These are phyloP conservation scores for Firmiana major DNA, from an alignment of 345 rosid genomes.

Conservation along the genomic window DNA sequence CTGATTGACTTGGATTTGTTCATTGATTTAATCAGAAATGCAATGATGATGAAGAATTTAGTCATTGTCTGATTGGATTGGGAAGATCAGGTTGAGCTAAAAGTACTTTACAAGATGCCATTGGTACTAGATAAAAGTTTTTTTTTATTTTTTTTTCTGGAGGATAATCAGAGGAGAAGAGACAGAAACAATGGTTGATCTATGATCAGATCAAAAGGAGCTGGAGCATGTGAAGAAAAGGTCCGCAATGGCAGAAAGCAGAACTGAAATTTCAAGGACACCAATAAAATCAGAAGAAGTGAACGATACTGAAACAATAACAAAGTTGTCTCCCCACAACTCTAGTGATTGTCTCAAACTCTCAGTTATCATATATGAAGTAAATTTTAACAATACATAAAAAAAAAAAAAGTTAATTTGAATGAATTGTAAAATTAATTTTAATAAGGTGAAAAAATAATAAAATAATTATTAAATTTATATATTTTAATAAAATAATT, in stretches of 20 bases:
- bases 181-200: not conserved
- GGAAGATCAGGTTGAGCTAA: not conserved
- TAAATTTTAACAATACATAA: no score
- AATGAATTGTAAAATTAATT: no score
- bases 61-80: not conserved
- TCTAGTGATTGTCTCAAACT: not conserved
- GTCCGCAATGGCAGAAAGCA: conserved; percentile 18
- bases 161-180: not conserved
- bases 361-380: not conserved
- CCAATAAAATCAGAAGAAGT: not conserved
- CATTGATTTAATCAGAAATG: not conserved
- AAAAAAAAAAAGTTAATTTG: no score
- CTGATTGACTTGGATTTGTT: not conserved
- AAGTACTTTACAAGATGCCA: not conserved
- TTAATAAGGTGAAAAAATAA: no score
- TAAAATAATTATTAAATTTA: no score
- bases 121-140: not conserved
- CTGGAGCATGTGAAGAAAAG: conserved; percentile 16
- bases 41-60: not conserved
- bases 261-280: not conserved
- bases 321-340: not conserved
- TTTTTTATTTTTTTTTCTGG: not conserved
- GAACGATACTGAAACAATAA: not conserved
- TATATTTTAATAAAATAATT: no score
- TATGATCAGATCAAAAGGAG: conserved; percentile 12